Conservation (phyloP, 2,329 filamentous ascomycete genomes). For the Aspergillus transmontanensis region DNA sequence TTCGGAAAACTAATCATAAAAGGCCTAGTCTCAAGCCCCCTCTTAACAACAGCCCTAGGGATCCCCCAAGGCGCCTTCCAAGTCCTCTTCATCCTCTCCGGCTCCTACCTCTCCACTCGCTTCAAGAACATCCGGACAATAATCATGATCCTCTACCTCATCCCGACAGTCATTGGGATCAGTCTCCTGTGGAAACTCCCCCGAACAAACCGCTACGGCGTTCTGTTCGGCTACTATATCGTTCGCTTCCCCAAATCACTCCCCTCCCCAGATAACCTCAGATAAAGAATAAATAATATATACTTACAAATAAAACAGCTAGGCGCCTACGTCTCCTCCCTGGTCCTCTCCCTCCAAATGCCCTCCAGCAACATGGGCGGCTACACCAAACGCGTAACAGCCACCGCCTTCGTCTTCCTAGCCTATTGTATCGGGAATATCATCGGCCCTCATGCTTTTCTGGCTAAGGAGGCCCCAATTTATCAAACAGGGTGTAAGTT, state of each 20-base stretch:
- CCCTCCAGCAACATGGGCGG: slow-evolving; percentile 47
- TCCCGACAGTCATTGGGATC: slow-evolving; percentile 55
- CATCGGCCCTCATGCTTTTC: slow-evolving; percentile 51
- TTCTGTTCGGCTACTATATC: slow-evolving; percentile 58
- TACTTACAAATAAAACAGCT: slow-evolving; percentile 10
- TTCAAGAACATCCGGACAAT: slow-evolving; percentile 54
- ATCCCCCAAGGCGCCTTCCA: slow-evolving; percentile 60
- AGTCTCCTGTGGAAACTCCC: slow-evolving; percentile 55
- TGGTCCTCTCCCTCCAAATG: slow-evolving; percentile 55
- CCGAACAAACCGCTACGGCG: slow-evolving; percentile 46
- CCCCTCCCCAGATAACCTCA: not conserved
- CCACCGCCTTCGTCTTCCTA: slow-evolving; percentile 49
- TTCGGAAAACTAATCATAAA: slow-evolving; percentile 59
- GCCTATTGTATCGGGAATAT: slow-evolving; percentile 49
- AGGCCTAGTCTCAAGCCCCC: slow-evolving; percentile 47
- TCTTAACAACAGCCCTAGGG: slow-evolving; percentile 55
- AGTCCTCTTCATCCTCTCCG: slow-evolving; percentile 54
- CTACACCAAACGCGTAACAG: slow-evolving; percentile 54
- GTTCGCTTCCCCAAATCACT: not conserved
- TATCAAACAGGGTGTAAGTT: slow-evolving; percentile 58
- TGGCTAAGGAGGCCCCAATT: slow-evolving; percentile 43
- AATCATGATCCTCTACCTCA: slow-evolving; percentile 56
- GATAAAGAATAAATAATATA: not conserved
- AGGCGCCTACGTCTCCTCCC: slow-evolving; percentile 52
- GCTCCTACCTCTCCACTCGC: slow-evolving; percentile 55